phyloP scores from a whole-genome alignment of 2,329 filamentous ascomycete genomes.

The Alternaria solani region DNA sequence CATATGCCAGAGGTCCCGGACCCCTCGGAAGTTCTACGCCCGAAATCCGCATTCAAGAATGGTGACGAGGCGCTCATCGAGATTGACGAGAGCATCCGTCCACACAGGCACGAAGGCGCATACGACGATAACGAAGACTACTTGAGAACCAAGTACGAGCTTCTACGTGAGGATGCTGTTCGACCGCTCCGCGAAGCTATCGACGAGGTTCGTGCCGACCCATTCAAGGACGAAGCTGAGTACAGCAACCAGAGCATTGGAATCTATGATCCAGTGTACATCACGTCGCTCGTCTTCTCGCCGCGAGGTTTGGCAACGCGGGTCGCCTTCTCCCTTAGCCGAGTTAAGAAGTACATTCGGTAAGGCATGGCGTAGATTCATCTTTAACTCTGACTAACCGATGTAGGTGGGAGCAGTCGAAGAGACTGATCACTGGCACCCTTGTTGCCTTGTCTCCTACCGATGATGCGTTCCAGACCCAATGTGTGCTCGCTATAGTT shows the following conservation, averaged over 20 bases:
- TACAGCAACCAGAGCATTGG: slow-evolving; percentile 45
- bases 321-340: slow-evolving; percentile 73
- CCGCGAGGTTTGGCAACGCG: slow-evolving; percentile 70
- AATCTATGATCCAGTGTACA: slow-evolving; percentile 64
- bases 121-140: slow-evolving; percentile 72
- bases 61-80: slow-evolving; percentile 28
- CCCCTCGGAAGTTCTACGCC: slow-evolving; percentile 58
- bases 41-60: slow-evolving; percentile 4
- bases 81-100: slow-evolving; percentile 28
- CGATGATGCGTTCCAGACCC: slow-evolving; percentile 68
- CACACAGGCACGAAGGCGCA: slow-evolving; percentile 53
- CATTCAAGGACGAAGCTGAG: slow-evolving; percentile 60
- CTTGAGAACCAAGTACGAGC: slow-evolving; percentile 74
- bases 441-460: slow-evolving; percentile 64
- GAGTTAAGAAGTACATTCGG: slow-evolving; percentile 70
- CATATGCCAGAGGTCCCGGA: slow-evolving; percentile 64
- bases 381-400: not conserved
- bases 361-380: not conserved
- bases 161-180: slow-evolving; percentile 78
- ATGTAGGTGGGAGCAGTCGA: slow-evolving; percentile 66
- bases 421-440: slow-evolving; percentile 63
- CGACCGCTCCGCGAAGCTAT: slow-evolving; percentile 75
- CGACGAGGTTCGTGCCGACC: slow-evolving; percentile 42
- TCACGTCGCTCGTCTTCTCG: slow-evolving; percentile 71
- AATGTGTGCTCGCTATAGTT: slow-evolving; percentile 75